Conservation (phyloP, 352 stramenopile genomes). For the Elongisporangium undulatum region DNA sequence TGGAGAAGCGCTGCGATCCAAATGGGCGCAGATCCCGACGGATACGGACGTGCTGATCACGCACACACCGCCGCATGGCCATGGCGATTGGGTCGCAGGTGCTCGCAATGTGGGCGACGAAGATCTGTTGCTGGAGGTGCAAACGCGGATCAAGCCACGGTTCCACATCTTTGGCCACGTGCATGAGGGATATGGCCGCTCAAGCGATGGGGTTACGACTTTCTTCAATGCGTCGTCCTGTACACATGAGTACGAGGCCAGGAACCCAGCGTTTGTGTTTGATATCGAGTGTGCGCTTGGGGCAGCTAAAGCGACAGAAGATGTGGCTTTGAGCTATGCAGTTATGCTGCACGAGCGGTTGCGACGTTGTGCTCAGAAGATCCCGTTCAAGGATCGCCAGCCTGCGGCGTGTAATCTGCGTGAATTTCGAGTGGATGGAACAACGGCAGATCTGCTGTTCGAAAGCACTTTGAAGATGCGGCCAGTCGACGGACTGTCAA, state of each 20-base stretch:
- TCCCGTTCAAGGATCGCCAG: conserved; percentile 31
- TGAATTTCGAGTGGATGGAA: conserved; percentile 67
- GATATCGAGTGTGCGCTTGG: conserved; percentile 15
- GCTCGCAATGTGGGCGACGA: conserved; percentile 62
- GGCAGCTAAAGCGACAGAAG: conserved; percentile 11
- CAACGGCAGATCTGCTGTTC: conserved; percentile 52
- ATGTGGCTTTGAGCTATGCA: conserved; percentile 29
- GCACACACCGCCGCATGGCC: conserved; percentile 80
- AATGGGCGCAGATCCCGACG: conserved; percentile 49
- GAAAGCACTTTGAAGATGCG: conserved; percentile 71
- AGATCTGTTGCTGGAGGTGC: conserved; percentile 68
- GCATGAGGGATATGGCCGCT: conserved; percentile 81
- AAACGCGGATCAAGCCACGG: conserved; percentile 54
- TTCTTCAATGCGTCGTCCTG: conserved; percentile 87
- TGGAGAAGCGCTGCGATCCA: conserved; percentile 29
- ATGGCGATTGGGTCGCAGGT: conserved; percentile 52
- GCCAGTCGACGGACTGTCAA: conserved; percentile 48
- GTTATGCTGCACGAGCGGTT: conserved; percentile 64
- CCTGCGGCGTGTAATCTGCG: conserved; percentile 20
- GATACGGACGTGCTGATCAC: conserved; percentile 87
- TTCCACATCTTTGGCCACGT: conserved; percentile 91
- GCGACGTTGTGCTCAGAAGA: conserved; percentile 57
- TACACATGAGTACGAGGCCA: conserved; percentile 69
- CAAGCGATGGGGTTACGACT: conserved; percentile 62
- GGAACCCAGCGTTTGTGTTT: conserved; percentile 65